Percentiles rank a stretch among this genome's conserved stretches.
Conservation (phyloP, 495 filamentous ascomycete genomes). For the Trichoderma reesei region DNA sequence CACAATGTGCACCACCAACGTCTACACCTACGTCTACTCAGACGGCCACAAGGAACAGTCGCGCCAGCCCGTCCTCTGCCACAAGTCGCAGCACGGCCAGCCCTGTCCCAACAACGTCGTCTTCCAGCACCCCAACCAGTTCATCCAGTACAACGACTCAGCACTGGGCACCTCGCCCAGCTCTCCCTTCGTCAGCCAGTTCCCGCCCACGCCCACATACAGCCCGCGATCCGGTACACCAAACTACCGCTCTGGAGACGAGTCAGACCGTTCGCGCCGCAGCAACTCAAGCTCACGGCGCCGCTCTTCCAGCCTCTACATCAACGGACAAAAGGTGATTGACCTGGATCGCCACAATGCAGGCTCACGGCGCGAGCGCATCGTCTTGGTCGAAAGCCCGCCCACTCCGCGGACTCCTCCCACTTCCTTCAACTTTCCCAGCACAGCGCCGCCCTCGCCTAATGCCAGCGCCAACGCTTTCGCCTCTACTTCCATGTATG, state of each 20-base stretch:
- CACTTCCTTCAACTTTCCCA: neutral
- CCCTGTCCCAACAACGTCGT: conserved; percentile 9
- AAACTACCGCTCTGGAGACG: conserved; percentile 13
- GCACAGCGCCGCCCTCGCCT: conserved; percentile 7
- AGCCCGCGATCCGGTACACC: conserved; percentile 11
- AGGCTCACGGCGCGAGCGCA: conserved; percentile 7
- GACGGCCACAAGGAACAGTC: conserved; percentile 12
- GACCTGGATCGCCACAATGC: neutral
- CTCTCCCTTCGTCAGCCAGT: conserved; percentile 4
- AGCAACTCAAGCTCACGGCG: neutral
- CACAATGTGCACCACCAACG: conserved; percentile 12
- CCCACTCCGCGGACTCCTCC: conserved; percentile 9
- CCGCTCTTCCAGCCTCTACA: conserved; percentile 10
- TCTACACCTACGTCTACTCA: conserved; percentile 12
- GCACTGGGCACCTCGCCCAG: neutral
- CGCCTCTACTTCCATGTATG: conserved; percentile 1
- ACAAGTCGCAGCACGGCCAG: conserved; percentile 4
- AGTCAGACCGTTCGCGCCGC: conserved; percentile 12
- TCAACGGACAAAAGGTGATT: conserved; percentile 12
- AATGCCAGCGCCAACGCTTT: neutral
- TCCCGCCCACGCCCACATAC: conserved; percentile 11
- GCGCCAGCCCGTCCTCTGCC: conserved; percentile 5
- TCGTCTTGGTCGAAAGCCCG: conserved; percentile 11
- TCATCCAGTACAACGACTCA: neutral
- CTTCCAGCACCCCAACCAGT: conserved; percentile 11